Percentiles rank a stretch among this genome's conserved stretches.
phyloP scores from a whole-genome alignment of 2,329 filamentous ascomycete genomes.

The Phialocephala subalpina region DNA sequence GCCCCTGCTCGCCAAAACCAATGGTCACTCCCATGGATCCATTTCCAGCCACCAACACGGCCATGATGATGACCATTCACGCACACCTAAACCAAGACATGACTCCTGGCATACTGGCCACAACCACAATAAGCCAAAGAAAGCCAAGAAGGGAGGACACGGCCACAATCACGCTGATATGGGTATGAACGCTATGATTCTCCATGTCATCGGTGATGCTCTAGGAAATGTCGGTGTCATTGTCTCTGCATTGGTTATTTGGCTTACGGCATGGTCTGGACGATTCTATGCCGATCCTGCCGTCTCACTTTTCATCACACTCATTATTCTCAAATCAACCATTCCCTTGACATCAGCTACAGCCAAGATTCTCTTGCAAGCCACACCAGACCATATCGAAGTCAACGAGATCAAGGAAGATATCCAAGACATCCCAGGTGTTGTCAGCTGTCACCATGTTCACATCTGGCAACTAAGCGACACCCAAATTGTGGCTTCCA shows the following conservation, averaged over 20 bases:
- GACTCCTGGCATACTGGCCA: slow-evolving; percentile 70
- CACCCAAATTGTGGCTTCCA: slow-evolving; percentile 89
- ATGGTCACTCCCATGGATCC: slow-evolving; percentile 28
- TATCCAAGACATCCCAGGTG: slow-evolving; percentile 83
- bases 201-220: slow-evolving; percentile 82
- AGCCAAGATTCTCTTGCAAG: slow-evolving; percentile 90
- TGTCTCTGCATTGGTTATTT: slow-evolving; percentile 84
- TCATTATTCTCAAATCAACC: slow-evolving; percentile 77
- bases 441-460: slow-evolving; percentile 91
- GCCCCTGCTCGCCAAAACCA: slow-evolving; percentile 35
- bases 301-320: slow-evolving; percentile 92
- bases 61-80: slow-evolving; percentile 31
- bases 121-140: slow-evolving; percentile 80
- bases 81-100: slow-evolving; percentile 26
- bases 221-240: slow-evolving; percentile 90
- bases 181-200: slow-evolving; percentile 90
- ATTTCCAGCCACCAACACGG: slow-evolving; percentile 29
- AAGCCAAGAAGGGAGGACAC: slow-evolving; percentile 67
- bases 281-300: slow-evolving; percentile 89
- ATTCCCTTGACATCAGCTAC: slow-evolving; percentile 82
- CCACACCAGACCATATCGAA: slow-evolving; percentile 87
- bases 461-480: slow-evolving; percentile 98
- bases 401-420: slow-evolving; percentile 93
- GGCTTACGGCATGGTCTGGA: slow-evolving; percentile 83
- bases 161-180: slow-evolving; percentile 86